Base-by-base conservation (phyloP, 1,284 basidiomycete genomes). In the Cutaneotrichosporon sp. region DNA sequence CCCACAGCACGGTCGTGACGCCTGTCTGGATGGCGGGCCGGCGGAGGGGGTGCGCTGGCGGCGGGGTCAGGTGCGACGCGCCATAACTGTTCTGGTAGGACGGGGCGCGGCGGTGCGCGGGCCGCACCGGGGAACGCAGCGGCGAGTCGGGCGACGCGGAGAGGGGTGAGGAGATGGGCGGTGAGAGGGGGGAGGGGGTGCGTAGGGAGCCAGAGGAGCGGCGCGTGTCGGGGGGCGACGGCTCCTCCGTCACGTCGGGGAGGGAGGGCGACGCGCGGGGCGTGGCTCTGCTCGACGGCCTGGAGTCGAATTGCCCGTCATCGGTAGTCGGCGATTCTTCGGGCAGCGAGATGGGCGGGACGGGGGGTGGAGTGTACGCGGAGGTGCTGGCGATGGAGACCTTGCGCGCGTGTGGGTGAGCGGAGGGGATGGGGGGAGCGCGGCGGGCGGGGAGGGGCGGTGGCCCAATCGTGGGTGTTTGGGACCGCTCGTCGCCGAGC, bases 331-430 rank as follows among this genome's bases (percentile, higher is more conserved):
- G 14, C 22, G 51, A 9, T 20, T 34, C 50, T 20, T 51, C 50
- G 33, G 34, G 47, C 11, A 57, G 47, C 11, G 33, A 27, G 6
- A 13, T 25, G 11, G 33, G 31, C 7, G 22, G 49, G 31, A 31
- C 33, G 4, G 49, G 49, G 11, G 56, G 49, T 14, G 42, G 43
- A 10, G 49, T 46, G 60, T 58, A 62, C 3, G 49, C 54, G 2
- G 54, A 45, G 9, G 56, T 58, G 45, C 54, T 66, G 16, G 71
- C 66, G 16, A 76, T 52, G 0, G 76, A 76, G 1, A 75, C 64
- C 53, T 79, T 75, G 24, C 78, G 73, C 8, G 78, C 75, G 60
- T 79, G 78, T 1, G 76, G 77, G 50, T 79, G 78, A 14, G 71
- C 64, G 0, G 65, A 42, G 1, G 76, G 77, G 7, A 76, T 76